Conservation (phyloP, 2,329 filamentous ascomycete genomes). For the Dactylonectria estremocensis region DNA sequence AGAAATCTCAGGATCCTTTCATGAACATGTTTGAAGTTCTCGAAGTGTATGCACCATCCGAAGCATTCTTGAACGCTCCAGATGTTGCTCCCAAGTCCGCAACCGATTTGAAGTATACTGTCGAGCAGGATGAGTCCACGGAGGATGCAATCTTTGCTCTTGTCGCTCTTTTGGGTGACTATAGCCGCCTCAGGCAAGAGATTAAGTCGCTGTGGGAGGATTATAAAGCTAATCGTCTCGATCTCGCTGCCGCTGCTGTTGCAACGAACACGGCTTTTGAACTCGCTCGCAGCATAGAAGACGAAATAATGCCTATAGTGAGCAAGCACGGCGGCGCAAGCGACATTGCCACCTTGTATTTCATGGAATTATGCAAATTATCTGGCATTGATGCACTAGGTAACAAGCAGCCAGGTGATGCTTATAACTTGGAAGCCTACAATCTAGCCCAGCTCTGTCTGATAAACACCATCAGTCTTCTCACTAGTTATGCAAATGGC, state of each 20-base stretch:
- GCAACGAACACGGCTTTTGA: slow-evolving; percentile 43
- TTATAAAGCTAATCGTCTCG: not conserved
- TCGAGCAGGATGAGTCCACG: slow-evolving; percentile 30
- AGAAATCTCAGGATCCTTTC: not conserved
- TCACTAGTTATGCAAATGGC: slow-evolving; percentile 4
- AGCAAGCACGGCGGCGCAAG: slow-evolving; percentile 14
- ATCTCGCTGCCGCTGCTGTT: slow-evolving; percentile 39
- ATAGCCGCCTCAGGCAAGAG: slow-evolving; percentile 18
- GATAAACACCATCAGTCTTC: slow-evolving; percentile 17
- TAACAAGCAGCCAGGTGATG: not conserved
- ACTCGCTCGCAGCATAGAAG: slow-evolving; percentile 47
- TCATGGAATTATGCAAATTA: not conserved
- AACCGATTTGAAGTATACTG: slow-evolving; percentile 20
- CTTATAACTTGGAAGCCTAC: slow-evolving; percentile 36
- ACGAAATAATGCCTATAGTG: slow-evolving; percentile 61
- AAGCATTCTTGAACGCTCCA: slow-evolving; percentile 36
- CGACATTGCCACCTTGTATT: not conserved
- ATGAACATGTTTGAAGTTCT: slow-evolving; percentile 34
- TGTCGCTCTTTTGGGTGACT: slow-evolving; percentile 27
- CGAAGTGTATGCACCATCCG: slow-evolving; percentile 35
- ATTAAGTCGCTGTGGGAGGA: slow-evolving; percentile 33
- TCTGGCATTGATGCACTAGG: slow-evolving; percentile 21
- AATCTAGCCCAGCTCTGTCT: slow-evolving; percentile 17
- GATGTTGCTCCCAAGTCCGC: slow-evolving; percentile 7
- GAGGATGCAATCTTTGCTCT: slow-evolving; percentile 34